Conservation (phyloP, 768 basidiomycete species). For the Imleria badia region DNA sequence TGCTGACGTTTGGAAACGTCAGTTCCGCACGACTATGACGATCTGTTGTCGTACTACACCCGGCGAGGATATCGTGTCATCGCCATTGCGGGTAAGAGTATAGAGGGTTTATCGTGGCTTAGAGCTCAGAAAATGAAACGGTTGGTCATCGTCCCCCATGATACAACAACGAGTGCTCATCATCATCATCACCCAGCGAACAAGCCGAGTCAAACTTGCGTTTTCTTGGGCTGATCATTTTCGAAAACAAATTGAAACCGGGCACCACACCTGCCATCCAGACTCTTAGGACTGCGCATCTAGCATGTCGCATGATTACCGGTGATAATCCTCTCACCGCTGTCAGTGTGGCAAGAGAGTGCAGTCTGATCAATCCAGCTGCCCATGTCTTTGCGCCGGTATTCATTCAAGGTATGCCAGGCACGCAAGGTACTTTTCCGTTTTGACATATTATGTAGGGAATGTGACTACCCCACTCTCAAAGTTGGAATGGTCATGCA, state of each 20-base stretch:
- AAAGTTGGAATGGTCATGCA: conserved; percentile 84
- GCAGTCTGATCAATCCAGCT: conserved; percentile 81
- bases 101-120: conserved; percentile 93
- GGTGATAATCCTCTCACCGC: conserved; percentile 97
- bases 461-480: conserved; percentile 52
- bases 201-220: conserved; percentile 88
- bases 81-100: conserved; percentile 94
- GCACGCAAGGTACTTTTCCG: background rate
- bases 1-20: conserved; percentile 13
- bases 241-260: conserved; percentile 96
- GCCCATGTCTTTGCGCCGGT: conserved; percentile 85
- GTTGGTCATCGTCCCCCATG: conserved; percentile 39
- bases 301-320: conserved; percentile 97
- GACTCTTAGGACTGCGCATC: conserved; percentile 81
- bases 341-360: conserved; percentile 95
- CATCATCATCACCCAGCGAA: conserved; percentile 52
- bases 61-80: conserved; percentile 97
- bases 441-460: conserved; percentile 39
- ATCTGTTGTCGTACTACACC: conserved; percentile 95
- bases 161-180: conserved; percentile 6
- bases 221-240: conserved; percentile 94
- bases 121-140: conserved; percentile 96
- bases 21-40: conserved; percentile 98
- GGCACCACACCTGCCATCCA: conserved; percentile 91
- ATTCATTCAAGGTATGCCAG: conserved; percentile 64